Percentiles rank a stretch among this genome's conserved stretches.
Conservation (phyloP, 306 rosid genomes). For the Astragalus membranaceus region DNA sequence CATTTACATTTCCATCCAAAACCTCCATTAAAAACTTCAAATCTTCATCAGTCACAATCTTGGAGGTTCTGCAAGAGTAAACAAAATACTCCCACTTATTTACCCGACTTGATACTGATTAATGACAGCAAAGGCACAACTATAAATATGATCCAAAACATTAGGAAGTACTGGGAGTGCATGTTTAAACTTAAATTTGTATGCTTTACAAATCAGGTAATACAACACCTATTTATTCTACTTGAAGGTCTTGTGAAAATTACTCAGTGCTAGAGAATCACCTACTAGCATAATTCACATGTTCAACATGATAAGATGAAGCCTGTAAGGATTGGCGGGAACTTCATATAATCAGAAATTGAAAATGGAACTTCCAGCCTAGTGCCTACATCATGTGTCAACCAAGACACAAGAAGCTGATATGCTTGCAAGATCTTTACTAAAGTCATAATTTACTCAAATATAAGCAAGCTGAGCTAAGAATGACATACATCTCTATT, state of each 20-base stretch:
- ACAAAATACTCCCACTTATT: constrained; percentile 10
- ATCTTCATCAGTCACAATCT: constrained; percentile 56
- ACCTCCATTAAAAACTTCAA: constrained; percentile 56
- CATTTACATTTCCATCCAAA: constrained; percentile 48
- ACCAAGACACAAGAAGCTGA: not conserved
- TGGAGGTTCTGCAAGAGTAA: constrained; percentile 51
- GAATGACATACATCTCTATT: not conserved
- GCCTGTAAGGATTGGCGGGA: not conserved
- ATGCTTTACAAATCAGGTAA: not conserved
- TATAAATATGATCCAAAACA: not conserved
- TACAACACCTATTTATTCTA: not conserved
- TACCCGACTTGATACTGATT: not conserved
- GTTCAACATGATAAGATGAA: not conserved
- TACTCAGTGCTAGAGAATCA: no score
- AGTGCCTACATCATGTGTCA: not conserved
- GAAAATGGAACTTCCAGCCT: not conserved
- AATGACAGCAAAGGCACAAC: not conserved
- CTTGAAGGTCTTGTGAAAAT: no score
- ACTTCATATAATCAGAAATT: not conserved
- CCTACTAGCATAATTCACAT: not conserved
- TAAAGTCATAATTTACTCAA: not conserved
- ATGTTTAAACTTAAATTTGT: not conserved
- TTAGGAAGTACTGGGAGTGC: not conserved
- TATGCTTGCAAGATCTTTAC: not conserved
- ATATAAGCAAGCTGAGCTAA: not conserved